These are phyloP conservation scores for Thalia dealbata DNA, from an alignment of 176 grass and related monocot species.

Conservation along the genomic window DNA sequence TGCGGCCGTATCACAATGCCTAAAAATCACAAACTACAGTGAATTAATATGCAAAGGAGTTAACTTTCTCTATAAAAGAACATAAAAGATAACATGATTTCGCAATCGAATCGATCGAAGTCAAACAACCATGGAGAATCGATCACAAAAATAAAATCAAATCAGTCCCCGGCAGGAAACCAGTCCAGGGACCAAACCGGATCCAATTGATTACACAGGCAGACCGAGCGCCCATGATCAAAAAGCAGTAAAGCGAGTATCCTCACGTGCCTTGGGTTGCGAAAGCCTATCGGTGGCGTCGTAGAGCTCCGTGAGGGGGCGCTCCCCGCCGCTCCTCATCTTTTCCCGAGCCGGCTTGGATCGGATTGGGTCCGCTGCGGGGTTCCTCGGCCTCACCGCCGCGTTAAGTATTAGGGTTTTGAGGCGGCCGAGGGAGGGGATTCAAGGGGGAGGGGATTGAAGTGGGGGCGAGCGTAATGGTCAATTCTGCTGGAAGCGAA, in stretches of 20 bases:
- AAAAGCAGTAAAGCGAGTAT: neutral
- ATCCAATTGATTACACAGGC: neutral
- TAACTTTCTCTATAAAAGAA: neutral
- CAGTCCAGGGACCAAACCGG: neutral
- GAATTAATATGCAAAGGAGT: slow-evolving; percentile 3
- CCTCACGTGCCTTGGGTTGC: neutral
- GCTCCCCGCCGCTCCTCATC: neutral
- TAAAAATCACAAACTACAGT: slow-evolving; percentile 8
- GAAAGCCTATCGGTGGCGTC: neutral
- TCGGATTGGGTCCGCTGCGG: neutral
- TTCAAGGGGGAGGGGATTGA: neutral
- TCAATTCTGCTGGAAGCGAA: neutral
- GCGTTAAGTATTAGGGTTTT: neutral
- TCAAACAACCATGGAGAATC: neutral
- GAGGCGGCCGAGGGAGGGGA: neutral
- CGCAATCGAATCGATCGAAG: neutral
- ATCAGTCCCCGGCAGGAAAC: neutral
- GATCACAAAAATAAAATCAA: slow-evolving; percentile 1
- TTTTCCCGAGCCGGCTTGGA: neutral
- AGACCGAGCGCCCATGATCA: neutral
- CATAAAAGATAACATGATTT: neutral
- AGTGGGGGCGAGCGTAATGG: neutral
- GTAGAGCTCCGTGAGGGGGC: neutral
- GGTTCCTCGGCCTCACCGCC: neutral
- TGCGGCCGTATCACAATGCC: slow-evolving; percentile 4